Conservation (phyloP, 441 rosid species). For the Raphanus hybrid region DNA sequence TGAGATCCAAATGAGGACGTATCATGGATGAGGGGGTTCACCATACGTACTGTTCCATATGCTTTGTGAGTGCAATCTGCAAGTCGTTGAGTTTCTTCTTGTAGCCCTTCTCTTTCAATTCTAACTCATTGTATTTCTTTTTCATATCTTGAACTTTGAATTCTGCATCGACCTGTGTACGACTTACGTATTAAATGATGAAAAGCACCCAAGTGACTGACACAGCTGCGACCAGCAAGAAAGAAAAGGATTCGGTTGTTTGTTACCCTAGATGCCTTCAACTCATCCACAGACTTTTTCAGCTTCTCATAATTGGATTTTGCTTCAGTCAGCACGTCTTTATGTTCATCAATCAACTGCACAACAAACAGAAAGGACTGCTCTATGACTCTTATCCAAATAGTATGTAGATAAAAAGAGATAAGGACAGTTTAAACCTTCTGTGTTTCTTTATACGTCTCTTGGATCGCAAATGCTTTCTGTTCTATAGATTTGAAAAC, state of each 20-base stretch:
- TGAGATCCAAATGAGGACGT: constrained; percentile 34
- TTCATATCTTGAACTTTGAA: constrained; percentile 82
- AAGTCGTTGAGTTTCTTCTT: constrained; percentile 81
- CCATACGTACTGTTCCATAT: constrained; percentile 87
- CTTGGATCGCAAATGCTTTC: constrained; percentile 88
- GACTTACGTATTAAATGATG: constrained; percentile 30
- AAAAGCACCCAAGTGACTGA: neutral
- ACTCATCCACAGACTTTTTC: constrained; percentile 80
- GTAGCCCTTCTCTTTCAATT: constrained; percentile 80
- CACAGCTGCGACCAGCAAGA: constrained; percentile 31
- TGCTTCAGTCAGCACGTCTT: constrained; percentile 67
- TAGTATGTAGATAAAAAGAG: constrained; percentile 12
- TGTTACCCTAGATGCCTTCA: constrained; percentile 85
- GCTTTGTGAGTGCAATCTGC: constrained; percentile 68
- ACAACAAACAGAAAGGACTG: constrained; percentile 31
- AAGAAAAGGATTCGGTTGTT: constrained; percentile 29
- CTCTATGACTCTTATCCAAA: constrained; percentile 12
- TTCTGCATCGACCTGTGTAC: constrained; percentile 81
- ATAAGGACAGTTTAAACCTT: constrained; percentile 50
- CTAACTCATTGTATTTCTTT: constrained; percentile 74
- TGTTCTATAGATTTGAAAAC: constrained; percentile 75
- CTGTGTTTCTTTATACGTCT: constrained; percentile 73
- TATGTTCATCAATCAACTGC: constrained; percentile 84
- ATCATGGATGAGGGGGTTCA: constrained; percentile 17
- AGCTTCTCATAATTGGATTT: constrained; percentile 69